A percentile compares a stretch with the other conserved stretches of the same genome.
These are phyloP conservation scores for Amaranthus cruentus DNA, from an alignment of 148 eudicot genomes.

Conservation along the genomic window DNA sequence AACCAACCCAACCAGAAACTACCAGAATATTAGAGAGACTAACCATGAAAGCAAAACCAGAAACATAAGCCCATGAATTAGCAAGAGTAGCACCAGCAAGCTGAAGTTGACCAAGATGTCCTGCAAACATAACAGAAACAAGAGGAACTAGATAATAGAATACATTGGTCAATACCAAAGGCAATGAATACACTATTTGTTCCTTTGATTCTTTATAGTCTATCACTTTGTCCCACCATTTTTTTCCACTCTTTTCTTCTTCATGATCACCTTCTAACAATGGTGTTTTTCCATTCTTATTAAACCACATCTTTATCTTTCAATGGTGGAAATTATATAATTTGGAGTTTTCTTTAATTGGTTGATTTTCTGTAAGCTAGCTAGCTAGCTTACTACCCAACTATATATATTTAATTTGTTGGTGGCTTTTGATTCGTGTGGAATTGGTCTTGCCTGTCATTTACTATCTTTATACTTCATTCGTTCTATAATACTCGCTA, in stretches of 20 bases:
- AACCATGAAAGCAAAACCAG: conserved; percentile 81
- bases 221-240: conserved; percentile 27
- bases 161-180: conserved; percentile 67
- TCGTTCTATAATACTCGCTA: too few species aligned
- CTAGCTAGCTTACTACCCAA: too few species aligned
- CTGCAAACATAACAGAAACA: conserved; percentile 76
- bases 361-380: neutral
- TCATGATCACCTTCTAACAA: neutral
- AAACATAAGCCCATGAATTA: conserved; percentile 71
- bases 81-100: conserved; percentile 79
- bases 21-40: neutral
- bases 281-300: neutral
- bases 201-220: conserved; percentile 55
- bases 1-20: neutral
- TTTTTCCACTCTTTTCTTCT: neutral
- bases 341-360: neutral
- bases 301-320: neutral
- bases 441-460: too few species aligned
- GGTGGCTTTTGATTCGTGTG: too few species aligned
- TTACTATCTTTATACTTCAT: too few species aligned
- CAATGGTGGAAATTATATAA: neutral
- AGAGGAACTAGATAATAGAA: conserved; percentile 52
- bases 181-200: conserved; percentile 55
- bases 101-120: conserved; percentile 73
- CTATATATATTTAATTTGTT: too few species aligned